Conservation (phyloP, 352 stramenopile species). For the Halophytophthora batemanensis region DNA sequence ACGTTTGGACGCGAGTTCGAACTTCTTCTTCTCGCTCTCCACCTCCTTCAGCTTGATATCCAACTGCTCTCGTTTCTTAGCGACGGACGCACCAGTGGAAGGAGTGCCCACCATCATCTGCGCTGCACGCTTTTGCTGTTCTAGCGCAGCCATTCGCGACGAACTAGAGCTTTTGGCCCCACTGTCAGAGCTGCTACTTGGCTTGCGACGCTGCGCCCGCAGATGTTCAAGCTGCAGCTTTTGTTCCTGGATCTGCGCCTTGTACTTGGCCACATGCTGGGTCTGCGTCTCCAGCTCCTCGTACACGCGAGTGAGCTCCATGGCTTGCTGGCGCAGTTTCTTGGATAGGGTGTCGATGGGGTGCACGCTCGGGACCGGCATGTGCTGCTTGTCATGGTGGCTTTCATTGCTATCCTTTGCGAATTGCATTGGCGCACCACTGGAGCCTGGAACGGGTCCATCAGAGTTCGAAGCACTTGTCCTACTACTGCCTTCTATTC, state of each 20-base stretch:
- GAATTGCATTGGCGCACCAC: neutral
- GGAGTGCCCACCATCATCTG: constrained; percentile 28
- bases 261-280: constrained; percentile 32
- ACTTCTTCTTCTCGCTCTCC: constrained; percentile 39
- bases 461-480: too few species aligned
- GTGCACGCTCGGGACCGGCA: constrained; percentile 26
- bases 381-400: constrained; percentile 9
- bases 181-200: constrained; percentile 6
- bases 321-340: constrained; percentile 68
- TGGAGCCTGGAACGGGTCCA: too few species aligned
- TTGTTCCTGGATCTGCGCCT: constrained; percentile 39
- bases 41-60: constrained; percentile 39
- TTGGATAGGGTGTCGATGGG: constrained; percentile 68
- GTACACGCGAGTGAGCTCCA: constrained; percentile 68
- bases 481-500: too few species aligned
- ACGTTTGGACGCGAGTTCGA: constrained; percentile 29
- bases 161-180: constrained; percentile 3
- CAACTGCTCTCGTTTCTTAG: constrained; percentile 25
- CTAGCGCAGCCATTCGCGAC: constrained; percentile 4
- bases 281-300: constrained; percentile 67
- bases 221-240: constrained; percentile 44
- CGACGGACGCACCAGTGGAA: constrained; percentile 19
- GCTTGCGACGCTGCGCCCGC: constrained; percentile 14
- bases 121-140: constrained; percentile 21
- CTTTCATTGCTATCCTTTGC: constrained; percentile 2